Conservation (phyloP, 2,329 filamentous ascomycete genomes). For the Anisogramma anomala region DNA sequence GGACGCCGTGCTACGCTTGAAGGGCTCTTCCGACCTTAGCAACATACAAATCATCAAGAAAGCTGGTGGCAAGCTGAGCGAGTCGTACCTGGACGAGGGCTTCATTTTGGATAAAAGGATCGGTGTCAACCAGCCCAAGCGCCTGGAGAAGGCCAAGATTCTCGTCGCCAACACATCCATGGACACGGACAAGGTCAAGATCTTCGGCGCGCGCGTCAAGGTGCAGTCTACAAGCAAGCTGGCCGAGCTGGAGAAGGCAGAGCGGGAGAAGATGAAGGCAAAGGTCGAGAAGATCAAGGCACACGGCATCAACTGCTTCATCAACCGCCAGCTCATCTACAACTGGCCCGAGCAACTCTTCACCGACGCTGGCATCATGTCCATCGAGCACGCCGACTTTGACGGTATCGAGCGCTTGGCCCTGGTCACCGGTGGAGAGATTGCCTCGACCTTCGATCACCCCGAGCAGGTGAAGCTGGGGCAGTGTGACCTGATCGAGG, state of each 20-base stretch:
- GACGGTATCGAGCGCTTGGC: constrained; percentile 93
- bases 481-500: constrained; percentile 89
- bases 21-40: constrained; percentile 83
- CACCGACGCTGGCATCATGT: constrained; percentile 93
- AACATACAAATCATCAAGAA: constrained; percentile 99
- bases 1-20: constrained; percentile 82
- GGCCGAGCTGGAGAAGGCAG: constrained; percentile 95
- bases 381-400: constrained; percentile 97
- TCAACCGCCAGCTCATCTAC: constrained; percentile 98
- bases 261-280: constrained; percentile 98
- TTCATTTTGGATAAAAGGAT: constrained; percentile 99
- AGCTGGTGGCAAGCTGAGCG: constrained; percentile 89
- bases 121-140: constrained; percentile 95
- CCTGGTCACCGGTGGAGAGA: constrained; percentile 92
- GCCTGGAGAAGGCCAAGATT: constrained; percentile 96
- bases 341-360: constrained; percentile 99
- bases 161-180: constrained; percentile 95
- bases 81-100: constrained; percentile 94
- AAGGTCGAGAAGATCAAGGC: constrained; percentile 99
- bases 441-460: constrained; percentile 95
- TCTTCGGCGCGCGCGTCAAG: constrained; percentile 94
- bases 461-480: constrained; percentile 95
- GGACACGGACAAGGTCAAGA: constrained; percentile 99
- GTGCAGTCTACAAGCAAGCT: constrained; percentile 93
- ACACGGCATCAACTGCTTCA: constrained; percentile 99